phyloP scores from a whole-genome alignment of 768 basidiomycete genomes.

The Cystofilobasidium macerans region DNA sequence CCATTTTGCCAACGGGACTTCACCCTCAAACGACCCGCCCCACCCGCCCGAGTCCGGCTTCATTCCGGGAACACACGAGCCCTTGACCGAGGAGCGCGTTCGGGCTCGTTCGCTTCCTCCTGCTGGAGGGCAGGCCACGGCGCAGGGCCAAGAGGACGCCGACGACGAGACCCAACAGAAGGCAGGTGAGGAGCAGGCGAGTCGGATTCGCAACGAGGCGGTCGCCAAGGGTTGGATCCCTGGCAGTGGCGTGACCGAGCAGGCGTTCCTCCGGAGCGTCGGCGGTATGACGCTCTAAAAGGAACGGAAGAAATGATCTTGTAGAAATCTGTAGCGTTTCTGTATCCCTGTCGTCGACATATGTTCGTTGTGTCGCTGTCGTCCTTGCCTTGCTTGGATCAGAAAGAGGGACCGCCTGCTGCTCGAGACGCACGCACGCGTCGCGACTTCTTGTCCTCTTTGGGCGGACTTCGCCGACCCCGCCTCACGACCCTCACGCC shows the following conservation, averaged over 20 bases:
- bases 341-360: too few species aligned
- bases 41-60: neutral
- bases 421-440: too few species aligned
- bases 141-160: neutral
- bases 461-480: too few species aligned
- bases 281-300: neutral
- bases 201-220: constrained; percentile 20
- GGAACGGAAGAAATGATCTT: too few species aligned
- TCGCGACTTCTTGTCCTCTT: too few species aligned
- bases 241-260: constrained; percentile 19
- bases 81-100: neutral
- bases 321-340: too few species aligned
- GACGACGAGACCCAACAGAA: neutral
- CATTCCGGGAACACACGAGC: constrained; percentile 1
- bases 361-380: too few species aligned
- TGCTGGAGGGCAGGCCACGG: neutral
- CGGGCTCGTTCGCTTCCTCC: neutral
- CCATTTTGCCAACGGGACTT: constrained; percentile 2
- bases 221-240: constrained; percentile 18
- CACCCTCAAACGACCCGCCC: neutral
- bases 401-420: too few species aligned
- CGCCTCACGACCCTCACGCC: too few species aligned
- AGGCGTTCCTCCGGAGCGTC: constrained; percentile 16
- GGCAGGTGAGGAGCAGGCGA: neutral
- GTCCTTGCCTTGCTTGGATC: too few species aligned